Conservation (phyloP, 2,329 filamentous ascomycete genomes). For the Nemania sp. region DNA sequence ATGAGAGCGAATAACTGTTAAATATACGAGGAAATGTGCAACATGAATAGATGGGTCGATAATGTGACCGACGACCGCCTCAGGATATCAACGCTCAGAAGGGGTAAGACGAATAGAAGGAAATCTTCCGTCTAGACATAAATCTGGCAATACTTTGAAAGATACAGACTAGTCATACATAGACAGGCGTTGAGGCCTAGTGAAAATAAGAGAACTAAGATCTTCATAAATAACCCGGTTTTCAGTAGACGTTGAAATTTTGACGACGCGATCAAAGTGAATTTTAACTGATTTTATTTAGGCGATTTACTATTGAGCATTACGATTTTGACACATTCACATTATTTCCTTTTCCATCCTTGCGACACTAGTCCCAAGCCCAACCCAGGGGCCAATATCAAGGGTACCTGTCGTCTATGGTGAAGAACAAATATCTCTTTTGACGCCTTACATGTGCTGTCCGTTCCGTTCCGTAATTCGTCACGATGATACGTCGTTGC, state of each 20-base stretch:
- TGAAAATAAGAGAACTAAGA: background rate
- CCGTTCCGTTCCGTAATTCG: constrained; percentile 5
- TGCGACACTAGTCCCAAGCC: background rate
- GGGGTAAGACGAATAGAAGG: background rate
- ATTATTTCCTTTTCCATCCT: constrained; percentile 39
- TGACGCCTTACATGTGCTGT: constrained; percentile 30
- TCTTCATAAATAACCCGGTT: background rate
- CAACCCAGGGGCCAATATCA: background rate
- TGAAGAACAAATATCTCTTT: constrained; percentile 26
- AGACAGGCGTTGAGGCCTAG: background rate
- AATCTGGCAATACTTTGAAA: background rate
- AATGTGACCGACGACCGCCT: background rate
- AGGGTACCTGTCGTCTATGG: constrained; percentile 9
- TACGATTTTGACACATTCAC: constrained; percentile 46
- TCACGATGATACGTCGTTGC: constrained; percentile 19
- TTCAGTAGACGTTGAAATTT: background rate
- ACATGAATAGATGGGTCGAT: background rate
- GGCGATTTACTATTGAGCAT: constrained; percentile 46
- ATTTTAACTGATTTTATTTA: constrained; percentile 7
- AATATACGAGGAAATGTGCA: background rate
- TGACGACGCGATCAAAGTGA: background rate
- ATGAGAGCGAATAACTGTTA: background rate
- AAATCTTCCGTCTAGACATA: constrained; percentile 7
- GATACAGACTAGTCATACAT: background rate
- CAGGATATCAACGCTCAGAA: background rate